Percentiles rank a stretch among this genome's conserved stretches.
Evolutionary conservation across 192 early-diverging fungal species (phyloP).

Genomic region (Coemansia sp.): DNA sequence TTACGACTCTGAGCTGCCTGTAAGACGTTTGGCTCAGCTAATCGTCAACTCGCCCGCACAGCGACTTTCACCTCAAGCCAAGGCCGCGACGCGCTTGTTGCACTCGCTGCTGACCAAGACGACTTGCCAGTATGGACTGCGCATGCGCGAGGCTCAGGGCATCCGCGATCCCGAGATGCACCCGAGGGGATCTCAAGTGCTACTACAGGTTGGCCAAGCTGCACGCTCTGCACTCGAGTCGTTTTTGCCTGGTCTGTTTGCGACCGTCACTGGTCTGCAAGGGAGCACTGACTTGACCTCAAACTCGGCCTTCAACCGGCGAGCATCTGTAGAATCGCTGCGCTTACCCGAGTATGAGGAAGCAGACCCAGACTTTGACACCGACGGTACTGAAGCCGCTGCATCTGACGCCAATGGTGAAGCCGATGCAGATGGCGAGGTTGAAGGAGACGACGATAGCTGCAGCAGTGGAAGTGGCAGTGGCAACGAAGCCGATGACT

Average conservation of each 20-base stretch:
- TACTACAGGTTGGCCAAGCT: conserved; percentile 50
- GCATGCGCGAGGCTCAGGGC: conserved; percentile 50
- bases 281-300: conserved; percentile 52
- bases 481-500: neutral
- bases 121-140: conserved; percentile 52
- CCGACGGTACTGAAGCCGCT: conserved; percentile 36
- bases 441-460: conserved; percentile 3
- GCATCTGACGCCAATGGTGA: conserved; percentile 20
- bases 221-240: conserved; percentile 47
- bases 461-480: conserved; percentile 15
- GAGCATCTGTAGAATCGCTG: conserved; percentile 42
- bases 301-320: conserved; percentile 45
- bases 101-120: conserved; percentile 49
- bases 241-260: conserved; percentile 52
- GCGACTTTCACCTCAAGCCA: conserved; percentile 47
- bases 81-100: conserved; percentile 39
- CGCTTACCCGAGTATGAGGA: conserved; percentile 54
- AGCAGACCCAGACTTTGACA: conserved; percentile 39
- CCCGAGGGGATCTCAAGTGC: conserved; percentile 51
- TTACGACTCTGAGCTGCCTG: conserved; percentile 44
- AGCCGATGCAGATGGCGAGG: conserved; percentile 9
- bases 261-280: conserved; percentile 50
- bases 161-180: conserved; percentile 43
- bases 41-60: conserved; percentile 52
- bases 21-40: conserved; percentile 51